Evolutionary conservation across 306 rosid genomes (phyloP).

Genomic region (Casuarina equisetifolia): DNA sequence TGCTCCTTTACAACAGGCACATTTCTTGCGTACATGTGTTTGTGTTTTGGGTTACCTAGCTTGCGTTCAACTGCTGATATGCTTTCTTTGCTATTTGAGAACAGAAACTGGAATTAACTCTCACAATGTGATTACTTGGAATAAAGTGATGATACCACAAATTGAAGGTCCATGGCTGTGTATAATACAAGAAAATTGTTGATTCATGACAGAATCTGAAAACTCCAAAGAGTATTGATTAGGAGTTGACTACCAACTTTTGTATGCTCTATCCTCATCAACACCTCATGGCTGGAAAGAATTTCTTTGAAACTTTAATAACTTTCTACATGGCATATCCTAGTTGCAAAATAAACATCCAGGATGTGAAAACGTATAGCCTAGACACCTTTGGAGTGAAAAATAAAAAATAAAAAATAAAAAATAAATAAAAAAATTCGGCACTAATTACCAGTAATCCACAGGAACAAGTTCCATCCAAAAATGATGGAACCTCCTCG

Average conservation of each 20-base stretch:
- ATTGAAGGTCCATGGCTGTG: no score
- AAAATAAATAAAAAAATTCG: no score
- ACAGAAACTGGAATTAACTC: neutral
- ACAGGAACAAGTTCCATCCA: slow-evolving; percentile 82
- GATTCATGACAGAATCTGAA: no score
- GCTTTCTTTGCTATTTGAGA: neutral
- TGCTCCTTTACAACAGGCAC: neutral
- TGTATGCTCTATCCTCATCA: neutral
- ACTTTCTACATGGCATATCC: neutral
- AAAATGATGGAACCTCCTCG: slow-evolving; percentile 94
- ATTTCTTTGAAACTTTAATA: neutral
- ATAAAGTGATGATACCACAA: no score
- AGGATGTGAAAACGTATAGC: no score
- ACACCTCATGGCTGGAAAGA: neutral
- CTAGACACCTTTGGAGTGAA: no score
- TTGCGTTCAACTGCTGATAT: neutral
- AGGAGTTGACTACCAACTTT: no score
- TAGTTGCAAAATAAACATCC: neutral
- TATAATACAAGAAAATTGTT: no score
- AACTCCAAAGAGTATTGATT: no score
- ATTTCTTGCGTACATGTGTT: neutral
- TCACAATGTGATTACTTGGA: no score
- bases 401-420: neutral
- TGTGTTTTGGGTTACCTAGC: neutral
- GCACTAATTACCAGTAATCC: slow-evolving; percentile 71